These are phyloP conservation scores for Komagataella kurtzmanii DNA, from an alignment of 805 yeast genomes.

Conservation along the genomic window DNA sequence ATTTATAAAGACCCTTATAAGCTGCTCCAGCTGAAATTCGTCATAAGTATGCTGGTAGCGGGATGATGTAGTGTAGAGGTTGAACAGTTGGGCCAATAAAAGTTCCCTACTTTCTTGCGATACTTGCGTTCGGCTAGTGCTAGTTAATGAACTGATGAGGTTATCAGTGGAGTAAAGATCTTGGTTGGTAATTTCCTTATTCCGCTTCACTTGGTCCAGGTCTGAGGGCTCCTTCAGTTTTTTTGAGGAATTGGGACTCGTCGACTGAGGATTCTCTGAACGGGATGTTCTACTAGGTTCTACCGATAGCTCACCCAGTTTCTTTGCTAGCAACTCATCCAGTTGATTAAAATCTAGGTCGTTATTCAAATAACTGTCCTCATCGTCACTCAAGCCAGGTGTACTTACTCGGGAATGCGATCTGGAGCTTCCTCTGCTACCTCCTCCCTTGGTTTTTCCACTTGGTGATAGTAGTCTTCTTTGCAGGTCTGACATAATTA, in stretches of 20 bases:
- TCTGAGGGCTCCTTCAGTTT: neutral
- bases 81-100: constrained; percentile 35
- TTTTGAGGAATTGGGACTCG: neutral
- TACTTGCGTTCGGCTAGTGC: constrained; percentile 22
- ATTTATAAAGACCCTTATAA: constrained; percentile 19
- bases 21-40: constrained; percentile 1
- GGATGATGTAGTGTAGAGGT: constrained; percentile 25
- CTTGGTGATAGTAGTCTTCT: constrained; percentile 4
- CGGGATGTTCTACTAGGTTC: neutral
- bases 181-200: constrained; percentile 5
- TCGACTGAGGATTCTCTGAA: neutral
- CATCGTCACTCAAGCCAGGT: constrained; percentile 6
- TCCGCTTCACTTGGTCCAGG: neutral
- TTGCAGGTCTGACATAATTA: constrained; percentile 4
- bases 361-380: constrained; percentile 7
- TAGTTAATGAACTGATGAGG: constrained; percentile 28
- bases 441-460: constrained; percentile 1
- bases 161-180: constrained; percentile 24
- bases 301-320: neutral
- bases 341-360: constrained; percentile 9
- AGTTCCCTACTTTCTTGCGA: constrained; percentile 33
- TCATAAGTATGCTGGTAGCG: neutral
- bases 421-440: neutral
- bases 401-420: constrained; percentile 1
- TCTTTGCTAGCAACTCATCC: constrained; percentile 9